A percentile compares a stretch with the other conserved stretches of the same genome.
Evolutionary conservation across 176 grass and related monocot genomes (phyloP).

Genomic region (Carex cristatella): DNA sequence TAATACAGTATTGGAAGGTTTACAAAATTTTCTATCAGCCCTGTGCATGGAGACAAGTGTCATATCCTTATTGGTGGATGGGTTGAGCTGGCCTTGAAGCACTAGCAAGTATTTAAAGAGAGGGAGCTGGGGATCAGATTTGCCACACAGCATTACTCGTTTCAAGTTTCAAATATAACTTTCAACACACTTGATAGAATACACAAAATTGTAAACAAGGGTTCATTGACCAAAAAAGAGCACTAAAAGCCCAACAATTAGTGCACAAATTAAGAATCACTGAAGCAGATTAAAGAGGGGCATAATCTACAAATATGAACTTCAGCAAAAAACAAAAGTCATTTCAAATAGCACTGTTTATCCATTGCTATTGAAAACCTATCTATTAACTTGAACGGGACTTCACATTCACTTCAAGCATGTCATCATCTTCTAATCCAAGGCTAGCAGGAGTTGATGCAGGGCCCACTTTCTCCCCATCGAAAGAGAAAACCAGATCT

Average conservation of each 20-base stretch:
- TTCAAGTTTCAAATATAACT: neutral
- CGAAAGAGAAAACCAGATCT: constrained; percentile 56
- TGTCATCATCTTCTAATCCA: constrained; percentile 68
- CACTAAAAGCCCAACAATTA: neutral
- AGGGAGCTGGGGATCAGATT: neutral
- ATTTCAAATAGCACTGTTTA: neutral
- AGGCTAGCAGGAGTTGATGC: constrained; percentile 53
- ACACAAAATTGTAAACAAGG: neutral
- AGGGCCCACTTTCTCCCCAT: constrained; percentile 57
- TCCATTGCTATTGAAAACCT: neutral
- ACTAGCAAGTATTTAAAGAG: neutral
- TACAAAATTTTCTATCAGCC: too few species aligned
- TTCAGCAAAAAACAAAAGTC: neutral
- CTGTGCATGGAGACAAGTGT: too few species aligned
- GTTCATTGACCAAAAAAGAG: too few species aligned
- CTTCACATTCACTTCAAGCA: constrained; percentile 71
- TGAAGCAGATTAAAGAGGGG: neutral
- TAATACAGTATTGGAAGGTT: too few species aligned
- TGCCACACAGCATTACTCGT: neutral
- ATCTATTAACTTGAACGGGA: constrained; percentile 20
- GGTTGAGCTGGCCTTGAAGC: too few species aligned
- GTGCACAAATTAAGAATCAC: neutral
- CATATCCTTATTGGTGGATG: too few species aligned
- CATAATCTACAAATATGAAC: constrained; percentile 2
- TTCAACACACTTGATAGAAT: neutral